Evolutionary conservation across 176 grass and related monocot species (phyloP).

Genomic region (Dendrocalamus sinicus): DNA sequence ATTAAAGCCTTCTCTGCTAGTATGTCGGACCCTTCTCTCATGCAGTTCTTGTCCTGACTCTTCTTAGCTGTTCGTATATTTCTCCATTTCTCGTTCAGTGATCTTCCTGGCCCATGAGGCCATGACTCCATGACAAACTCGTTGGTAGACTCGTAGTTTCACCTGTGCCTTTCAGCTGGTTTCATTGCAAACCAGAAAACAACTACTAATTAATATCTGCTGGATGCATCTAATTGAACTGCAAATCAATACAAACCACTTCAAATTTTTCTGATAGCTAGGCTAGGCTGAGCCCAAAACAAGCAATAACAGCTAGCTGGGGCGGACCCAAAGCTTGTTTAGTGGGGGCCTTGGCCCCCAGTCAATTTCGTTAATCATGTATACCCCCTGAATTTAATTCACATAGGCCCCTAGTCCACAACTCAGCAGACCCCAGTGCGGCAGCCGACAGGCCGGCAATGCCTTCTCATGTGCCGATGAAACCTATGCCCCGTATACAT

Average conservation of each 20-base stretch:
- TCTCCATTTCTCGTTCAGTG: not conserved
- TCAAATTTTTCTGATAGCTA: not conserved
- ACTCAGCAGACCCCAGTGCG: too few relatives aligned
- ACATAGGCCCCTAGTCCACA: too few relatives aligned
- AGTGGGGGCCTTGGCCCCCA: too few relatives aligned
- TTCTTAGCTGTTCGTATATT: not conserved
- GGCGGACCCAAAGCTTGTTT: too few relatives aligned
- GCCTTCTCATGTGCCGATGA: too few relatives aligned
- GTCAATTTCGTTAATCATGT: too few relatives aligned
- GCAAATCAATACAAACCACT: not conserved
- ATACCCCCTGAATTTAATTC: too few relatives aligned
- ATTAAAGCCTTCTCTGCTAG: slow-evolving; percentile 38
- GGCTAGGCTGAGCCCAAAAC: not conserved
- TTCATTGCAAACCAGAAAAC: not conserved
- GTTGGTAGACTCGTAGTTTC: not conserved
- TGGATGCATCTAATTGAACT: not conserved
- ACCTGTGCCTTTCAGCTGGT: not conserved
- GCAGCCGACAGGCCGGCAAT: too few relatives aligned
- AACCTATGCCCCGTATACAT: too few relatives aligned
- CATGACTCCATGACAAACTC: too few relatives aligned
- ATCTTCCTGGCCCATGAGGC: not conserved
- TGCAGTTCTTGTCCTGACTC: not conserved
- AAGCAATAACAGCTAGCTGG: not conserved
- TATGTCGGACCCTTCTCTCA: not conserved
- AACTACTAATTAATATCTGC: not conserved